Evolutionary conservation across 495 filamentous ascomycete genomes (phyloP).

Genomic region (Aspergillus nidulans): DNA sequence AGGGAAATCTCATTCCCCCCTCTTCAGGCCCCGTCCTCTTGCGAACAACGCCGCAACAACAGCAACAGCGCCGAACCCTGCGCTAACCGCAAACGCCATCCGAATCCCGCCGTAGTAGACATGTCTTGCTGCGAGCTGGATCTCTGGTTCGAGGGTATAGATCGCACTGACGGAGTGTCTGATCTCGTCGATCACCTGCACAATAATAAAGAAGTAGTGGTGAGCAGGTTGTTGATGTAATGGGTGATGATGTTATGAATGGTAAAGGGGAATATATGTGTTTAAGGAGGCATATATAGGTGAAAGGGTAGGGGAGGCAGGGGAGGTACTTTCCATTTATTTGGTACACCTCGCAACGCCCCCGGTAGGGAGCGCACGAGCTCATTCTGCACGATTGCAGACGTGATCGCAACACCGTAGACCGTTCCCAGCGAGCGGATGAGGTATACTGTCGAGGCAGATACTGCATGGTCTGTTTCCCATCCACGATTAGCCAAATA

Average conservation of each 20-base stretch:
- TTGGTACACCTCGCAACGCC: conserved; percentile 57
- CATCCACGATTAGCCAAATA: no score
- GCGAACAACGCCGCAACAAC: conserved; percentile 1
- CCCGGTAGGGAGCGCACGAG: conserved; percentile 51
- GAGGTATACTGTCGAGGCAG: conserved; percentile 59
- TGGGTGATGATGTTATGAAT: background rate
- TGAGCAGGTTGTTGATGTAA: background rate
- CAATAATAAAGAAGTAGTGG: background rate
- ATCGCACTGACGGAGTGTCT: conserved; percentile 57
- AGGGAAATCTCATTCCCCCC: background rate
- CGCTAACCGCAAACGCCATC: background rate
- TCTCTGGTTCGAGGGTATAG: conserved; percentile 48
- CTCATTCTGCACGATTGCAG: conserved; percentile 60
- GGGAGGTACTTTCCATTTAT: conserved; percentile 60
- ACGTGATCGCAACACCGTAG: conserved; percentile 60
- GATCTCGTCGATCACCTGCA: conserved; percentile 31
- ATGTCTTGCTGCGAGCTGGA: conserved; percentile 55
- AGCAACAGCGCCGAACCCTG: background rate
- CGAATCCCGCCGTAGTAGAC: conserved; percentile 25
- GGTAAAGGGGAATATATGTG: background rate
- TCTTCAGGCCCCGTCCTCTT: background rate
- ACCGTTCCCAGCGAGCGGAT: conserved; percentile 60
- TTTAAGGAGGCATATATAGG: background rate
- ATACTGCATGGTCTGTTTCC: conserved; percentile 64
- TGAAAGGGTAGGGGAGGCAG: conserved; percentile 21